phyloP scores from a whole-genome alignment of 306 rosid genomes.

The Dalbergia cultrata region DNA sequence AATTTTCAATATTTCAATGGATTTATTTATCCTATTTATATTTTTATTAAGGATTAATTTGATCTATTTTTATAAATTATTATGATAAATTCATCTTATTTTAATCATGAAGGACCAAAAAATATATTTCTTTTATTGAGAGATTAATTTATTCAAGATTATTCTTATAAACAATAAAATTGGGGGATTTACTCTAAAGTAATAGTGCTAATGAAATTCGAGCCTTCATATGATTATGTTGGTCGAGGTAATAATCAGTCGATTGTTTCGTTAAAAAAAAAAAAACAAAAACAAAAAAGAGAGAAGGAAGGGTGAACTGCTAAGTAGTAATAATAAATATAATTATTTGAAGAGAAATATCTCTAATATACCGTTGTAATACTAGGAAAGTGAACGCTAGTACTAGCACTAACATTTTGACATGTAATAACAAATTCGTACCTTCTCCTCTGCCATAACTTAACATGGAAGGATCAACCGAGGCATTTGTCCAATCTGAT shows the following conservation, averaged over 20 bases:
- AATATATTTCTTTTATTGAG: too few species aligned
- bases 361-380: conserved; percentile 25
- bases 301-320: background rate
- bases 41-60: too few species aligned
- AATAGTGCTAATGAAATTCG: background rate
- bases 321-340: background rate
- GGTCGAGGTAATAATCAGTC: conserved; percentile 18
- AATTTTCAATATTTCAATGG: too few species aligned
- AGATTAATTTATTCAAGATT: too few species aligned
- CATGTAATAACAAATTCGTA: conserved; percentile 33
- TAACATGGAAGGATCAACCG: conserved; percentile 47
- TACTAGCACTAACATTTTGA: conserved; percentile 24
- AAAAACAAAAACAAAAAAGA: background rate
- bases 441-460: conserved; percentile 40
- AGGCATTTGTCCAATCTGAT: conserved; percentile 34
- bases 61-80: too few species aligned
- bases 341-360: background rate
- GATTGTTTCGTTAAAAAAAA: background rate
- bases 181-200: too few species aligned
- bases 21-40: too few species aligned
- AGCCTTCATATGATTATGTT: background rate
- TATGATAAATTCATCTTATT: too few species aligned
- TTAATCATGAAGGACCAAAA: too few species aligned
- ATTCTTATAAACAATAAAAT: too few species aligned
- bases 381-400: conserved; percentile 35